Conservation (phyloP, 805 yeast genomes). For the Debaryomyces prosopidis region DNA sequence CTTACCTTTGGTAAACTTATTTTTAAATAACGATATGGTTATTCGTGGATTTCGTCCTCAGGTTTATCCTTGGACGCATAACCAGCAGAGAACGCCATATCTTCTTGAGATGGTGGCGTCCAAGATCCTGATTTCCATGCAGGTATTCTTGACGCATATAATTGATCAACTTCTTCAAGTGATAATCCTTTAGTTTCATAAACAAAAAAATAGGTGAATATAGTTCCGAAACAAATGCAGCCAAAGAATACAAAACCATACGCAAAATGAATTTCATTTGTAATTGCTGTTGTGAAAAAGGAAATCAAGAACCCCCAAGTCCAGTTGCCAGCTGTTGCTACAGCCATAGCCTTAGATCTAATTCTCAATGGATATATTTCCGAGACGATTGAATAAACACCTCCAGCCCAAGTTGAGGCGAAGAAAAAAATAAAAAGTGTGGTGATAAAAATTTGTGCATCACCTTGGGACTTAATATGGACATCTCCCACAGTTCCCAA, state of each 20-base stretch:
- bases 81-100: conserved; percentile 36
- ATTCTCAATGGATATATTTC: conserved; percentile 39
- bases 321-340: conserved; percentile 39
- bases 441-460: conserved; percentile 61
- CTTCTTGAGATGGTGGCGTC: conserved; percentile 47
- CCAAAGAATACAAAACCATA: conserved; percentile 69
- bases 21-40: too few relatives aligned
- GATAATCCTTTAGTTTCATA: conserved; percentile 80
- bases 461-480: conserved; percentile 50
- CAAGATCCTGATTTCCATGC: conserved; percentile 47
- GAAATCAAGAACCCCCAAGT: conserved; percentile 28
- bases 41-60: conserved; percentile 12
- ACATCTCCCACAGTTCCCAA: conserved; percentile 54
- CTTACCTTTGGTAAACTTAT: too few relatives aligned
- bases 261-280: conserved; percentile 57
- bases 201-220: conserved; percentile 71
- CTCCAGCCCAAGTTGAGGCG: conserved; percentile 75
- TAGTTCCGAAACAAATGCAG: conserved; percentile 57
- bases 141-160: conserved; percentile 46
- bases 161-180: conserved; percentile 76
- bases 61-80: conserved; percentile 35
- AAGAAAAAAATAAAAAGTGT: conserved; percentile 64
- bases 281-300: conserved; percentile 52
- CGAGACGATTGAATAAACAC: conserved; percentile 44
- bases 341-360: conserved; percentile 35